Percentiles rank a stretch among this genome's conserved stretches.
Evolutionary conservation across 177 flowering plant genomes (phyloP).

Genomic region (Vitis hybrid): DNA sequence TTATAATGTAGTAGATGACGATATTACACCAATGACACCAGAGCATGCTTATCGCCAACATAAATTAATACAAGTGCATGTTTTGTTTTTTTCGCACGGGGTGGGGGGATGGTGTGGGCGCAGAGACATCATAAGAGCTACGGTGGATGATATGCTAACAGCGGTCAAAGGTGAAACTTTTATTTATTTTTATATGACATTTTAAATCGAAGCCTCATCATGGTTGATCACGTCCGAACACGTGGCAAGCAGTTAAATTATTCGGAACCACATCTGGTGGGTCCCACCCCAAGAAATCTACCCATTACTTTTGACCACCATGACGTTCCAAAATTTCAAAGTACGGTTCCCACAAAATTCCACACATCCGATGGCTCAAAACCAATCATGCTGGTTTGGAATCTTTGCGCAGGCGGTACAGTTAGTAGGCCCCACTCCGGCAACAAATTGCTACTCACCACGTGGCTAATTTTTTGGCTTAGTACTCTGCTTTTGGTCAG

Average conservation of each 20-base stretch:
- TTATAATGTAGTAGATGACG: too few species aligned
- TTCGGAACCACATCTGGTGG: slow-evolving; percentile 2
- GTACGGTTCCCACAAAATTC: not conserved
- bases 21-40: too few species aligned
- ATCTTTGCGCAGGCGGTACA: not conserved
- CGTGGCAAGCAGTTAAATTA: slow-evolving; percentile 6
- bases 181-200: not conserved
- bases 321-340: slow-evolving; percentile 6
- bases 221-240: slow-evolving; percentile 11
- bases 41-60: too few species aligned
- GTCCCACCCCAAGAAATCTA: not conserved
- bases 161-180: not conserved
- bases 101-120: not conserved
- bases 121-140: not conserved
- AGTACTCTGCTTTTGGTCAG: not conserved
- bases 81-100: too few species aligned
- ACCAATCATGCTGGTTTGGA: slow-evolving; percentile 2
- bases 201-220: not conserved
- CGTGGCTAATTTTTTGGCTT: slow-evolving; percentile 1
- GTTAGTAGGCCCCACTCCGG: not conserved
- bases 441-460: not conserved
- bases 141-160: not conserved
- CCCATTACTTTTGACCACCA: slow-evolving; percentile 3
- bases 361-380: slow-evolving; percentile 2
- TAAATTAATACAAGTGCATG: too few species aligned